Conservation (phyloP, 177 flowering plant genomes). For the Vitis hybrid region DNA sequence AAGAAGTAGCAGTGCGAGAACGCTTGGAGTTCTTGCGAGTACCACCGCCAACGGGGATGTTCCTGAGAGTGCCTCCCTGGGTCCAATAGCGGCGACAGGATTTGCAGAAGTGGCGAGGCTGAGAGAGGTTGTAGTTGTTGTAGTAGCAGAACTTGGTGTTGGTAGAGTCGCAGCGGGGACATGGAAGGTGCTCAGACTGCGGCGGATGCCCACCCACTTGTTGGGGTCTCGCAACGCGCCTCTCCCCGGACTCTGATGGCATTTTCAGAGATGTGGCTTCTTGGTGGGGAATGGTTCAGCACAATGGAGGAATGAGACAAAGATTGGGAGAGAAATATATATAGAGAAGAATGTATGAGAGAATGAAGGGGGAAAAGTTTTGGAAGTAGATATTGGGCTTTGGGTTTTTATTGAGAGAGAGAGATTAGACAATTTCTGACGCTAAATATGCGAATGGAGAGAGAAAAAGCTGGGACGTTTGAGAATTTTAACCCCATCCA, state of each 20-base stretch:
- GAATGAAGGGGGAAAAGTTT: neutral
- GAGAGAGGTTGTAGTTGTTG: constrained; percentile 66
- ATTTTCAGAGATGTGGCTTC: constrained; percentile 3
- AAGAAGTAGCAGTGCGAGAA: constrained; percentile 28
- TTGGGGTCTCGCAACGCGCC: constrained; percentile 4
- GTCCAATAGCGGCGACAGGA: constrained; percentile 66
- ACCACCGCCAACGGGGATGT: constrained; percentile 67
- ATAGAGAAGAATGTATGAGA: neutral
- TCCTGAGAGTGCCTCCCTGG: constrained; percentile 57
- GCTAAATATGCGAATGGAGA: neutral
- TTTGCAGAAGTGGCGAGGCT: constrained; percentile 67
- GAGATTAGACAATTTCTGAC: neutral
- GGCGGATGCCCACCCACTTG: constrained; percentile 11
- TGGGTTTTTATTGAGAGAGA: constrained; percentile 1
- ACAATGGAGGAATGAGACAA: neutral
- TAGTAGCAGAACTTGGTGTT: constrained; percentile 69
- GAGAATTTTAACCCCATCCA: neutral
- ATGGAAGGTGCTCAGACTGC: constrained; percentile 32
- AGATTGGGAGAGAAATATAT: neutral
- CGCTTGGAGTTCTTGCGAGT: constrained; percentile 51
- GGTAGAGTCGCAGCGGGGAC: constrained; percentile 56
- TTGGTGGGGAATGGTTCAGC: neutral
- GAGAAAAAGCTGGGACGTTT: neutral
- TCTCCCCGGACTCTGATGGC: constrained; percentile 26
- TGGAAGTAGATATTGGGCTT: constrained; percentile 1